Conservation (phyloP, 345 rosid genomes). For the Conringia planisiliqua region DNA sequence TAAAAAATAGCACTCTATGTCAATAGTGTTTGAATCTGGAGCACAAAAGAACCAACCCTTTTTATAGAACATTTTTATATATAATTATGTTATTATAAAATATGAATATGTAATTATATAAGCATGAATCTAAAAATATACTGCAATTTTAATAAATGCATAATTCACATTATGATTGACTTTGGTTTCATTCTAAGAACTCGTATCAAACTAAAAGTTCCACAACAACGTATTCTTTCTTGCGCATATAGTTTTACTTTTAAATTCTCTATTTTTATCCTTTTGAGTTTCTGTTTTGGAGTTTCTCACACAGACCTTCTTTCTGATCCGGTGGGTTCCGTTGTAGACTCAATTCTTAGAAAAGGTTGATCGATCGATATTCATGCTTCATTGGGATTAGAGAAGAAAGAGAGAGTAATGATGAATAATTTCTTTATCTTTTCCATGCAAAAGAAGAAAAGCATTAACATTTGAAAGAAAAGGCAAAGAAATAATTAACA, state of each 20-base stretch:
- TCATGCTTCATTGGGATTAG: conserved; percentile 40
- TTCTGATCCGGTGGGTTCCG: conserved; percentile 20
- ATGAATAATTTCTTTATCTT: conserved; percentile 31
- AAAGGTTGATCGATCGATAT: conserved; percentile 31
- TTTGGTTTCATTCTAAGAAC: neutral
- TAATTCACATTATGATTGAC: neutral
- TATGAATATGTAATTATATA: neutral
- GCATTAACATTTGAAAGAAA: conserved; percentile 29
- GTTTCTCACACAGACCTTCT: conserved; percentile 22
- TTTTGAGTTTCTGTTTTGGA: conserved; percentile 1
- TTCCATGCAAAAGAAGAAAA: conserved; percentile 38
- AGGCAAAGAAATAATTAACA: conserved; percentile 17
- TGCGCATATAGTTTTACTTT: conserved; percentile 3
- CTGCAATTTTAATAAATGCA: neutral
- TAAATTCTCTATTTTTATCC: neutral
- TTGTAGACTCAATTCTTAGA: conserved; percentile 11
- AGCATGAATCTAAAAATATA: neutral
- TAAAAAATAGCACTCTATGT: too few species aligned
- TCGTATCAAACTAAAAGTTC: neutral
- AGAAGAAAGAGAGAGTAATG: conserved; percentile 33
- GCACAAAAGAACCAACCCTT: too few species aligned
- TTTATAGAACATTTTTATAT: too few species aligned
- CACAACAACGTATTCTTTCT: conserved; percentile 7
- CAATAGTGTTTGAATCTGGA: too few species aligned
- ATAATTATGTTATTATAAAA: too few species aligned